phyloP scores from a whole-genome alignment of 345 rosid genomes.

The Euphorbia peplus region DNA sequence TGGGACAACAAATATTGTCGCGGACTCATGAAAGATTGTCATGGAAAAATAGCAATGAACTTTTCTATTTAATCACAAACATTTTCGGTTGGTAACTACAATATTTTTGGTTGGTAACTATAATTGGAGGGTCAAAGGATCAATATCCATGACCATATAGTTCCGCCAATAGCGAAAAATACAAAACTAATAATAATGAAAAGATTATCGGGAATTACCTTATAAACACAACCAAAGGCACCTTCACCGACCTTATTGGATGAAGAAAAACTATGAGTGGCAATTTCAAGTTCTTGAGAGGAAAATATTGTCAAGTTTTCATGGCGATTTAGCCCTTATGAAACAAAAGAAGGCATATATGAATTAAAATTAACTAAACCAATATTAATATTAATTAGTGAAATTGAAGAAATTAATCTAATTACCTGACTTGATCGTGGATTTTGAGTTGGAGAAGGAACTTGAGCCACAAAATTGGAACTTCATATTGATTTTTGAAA shows the following conservation, averaged over 20 bases:
- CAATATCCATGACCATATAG: no score
- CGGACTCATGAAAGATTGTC: no score
- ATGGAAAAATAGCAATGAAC: no score
- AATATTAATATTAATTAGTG: neutral
- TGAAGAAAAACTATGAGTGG: conserved; percentile 39
- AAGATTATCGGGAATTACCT: conserved; percentile 25
- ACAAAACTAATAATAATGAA: no score
- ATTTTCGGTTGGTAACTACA: no score
- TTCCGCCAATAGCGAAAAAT: no score
- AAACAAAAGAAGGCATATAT: neutral
- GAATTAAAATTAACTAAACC: neutral
- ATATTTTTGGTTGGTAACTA: no score
- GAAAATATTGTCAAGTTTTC: conserved; percentile 37
- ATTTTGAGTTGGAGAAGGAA: conserved; percentile 18
- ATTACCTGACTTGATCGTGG: conserved; percentile 15
- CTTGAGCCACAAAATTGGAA: conserved; percentile 17
- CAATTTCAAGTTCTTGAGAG: conserved; percentile 36
- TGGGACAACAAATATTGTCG: no score
- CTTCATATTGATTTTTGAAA: conserved; percentile 1
- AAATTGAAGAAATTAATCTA: no score
- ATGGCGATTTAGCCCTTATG: neutral
- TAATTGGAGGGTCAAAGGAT: no score
- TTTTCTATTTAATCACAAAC: no score
- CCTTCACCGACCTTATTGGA: conserved; percentile 66
- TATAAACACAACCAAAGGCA: conserved; percentile 57